Base-by-base conservation (phyloP, 2,329 filamentous ascomycete species). In the Stachybotrys echinatus region DNA sequence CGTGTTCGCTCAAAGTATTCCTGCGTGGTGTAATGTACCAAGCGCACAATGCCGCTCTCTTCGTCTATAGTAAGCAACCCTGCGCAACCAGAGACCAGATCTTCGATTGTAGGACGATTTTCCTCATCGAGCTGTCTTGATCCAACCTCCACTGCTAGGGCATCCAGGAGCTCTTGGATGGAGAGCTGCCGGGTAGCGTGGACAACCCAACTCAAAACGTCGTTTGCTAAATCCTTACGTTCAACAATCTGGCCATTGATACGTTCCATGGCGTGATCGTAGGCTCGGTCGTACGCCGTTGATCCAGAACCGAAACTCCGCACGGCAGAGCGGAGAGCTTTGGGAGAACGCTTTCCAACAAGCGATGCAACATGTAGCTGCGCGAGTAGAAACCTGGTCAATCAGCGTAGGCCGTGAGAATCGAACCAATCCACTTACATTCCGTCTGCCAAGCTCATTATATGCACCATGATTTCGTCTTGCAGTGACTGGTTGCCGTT, bases 21-120 rank as follows among this genome's bases (percentile, higher is more conserved):
- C 42, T 74, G 67, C 0, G 69, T 62, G 0, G 73, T 74, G 50
- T 71, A 71, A 50, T 77, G 73, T 2, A 73, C 70, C 0, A 77
- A 51, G 2, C 70, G 63, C 6, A 76, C 60, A 18, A 69, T 58
- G 12, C 58, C 20, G 23, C 61, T 74, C 43, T 68, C 51, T 38
- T 66, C 48, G 39, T 75, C 68, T 12, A 74, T 14, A 0, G 61
- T 67, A 3, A 76, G 64, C 3, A 78, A 43, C 1, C 74, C 73
- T 22, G 63, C 65, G 48, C 71, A 76, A 2, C 62, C 59, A 0
- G 66, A 66, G 0, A 73, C 48, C 0, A 73, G 48, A 1, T 64
- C 56, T 12, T 64, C 58, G 6, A 64, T 34, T 0, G 65, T 52
- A 0, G 63, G 52, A 1, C 73, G 18, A 17, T 69, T 66, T 0